Base-by-base conservation (phyloP, 805 yeast species). In the Suhomyces sp. region DNA sequence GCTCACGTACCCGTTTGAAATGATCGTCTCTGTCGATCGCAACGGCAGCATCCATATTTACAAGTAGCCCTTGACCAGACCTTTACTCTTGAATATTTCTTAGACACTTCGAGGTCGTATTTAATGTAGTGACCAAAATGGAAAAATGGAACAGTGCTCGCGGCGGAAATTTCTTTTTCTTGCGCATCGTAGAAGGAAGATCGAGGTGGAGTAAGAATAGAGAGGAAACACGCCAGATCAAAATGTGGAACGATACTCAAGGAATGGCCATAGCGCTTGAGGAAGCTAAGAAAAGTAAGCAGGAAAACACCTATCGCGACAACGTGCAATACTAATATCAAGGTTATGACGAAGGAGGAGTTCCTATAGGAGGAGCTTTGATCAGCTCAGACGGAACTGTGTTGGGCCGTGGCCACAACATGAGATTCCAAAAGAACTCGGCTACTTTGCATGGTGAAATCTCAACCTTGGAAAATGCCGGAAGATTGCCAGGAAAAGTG, bases 391-490 rank as follows among this genome's bases (percentile, higher is more conserved):
- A 87, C 53, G 97, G 97, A 17, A 80, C 82, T 3, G 80, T 93
- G 10, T 75, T 92, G 10, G 97, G 97, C 24, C 76, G 84, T 46
- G 98, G 99, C 12, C 98, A 90, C 69, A 93, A 93, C 69, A 78
- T 83, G 84, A 80, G 99, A 61, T 79, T 93, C 55, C 98, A 93
- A 69, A 87, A 89, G 66, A 75, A 78, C 17, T 86, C 96, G 10
- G 83, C 97, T 15, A 89, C 86, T 15, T 75, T 93, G 53, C 99
- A 93, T 62, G 99, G 97, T 19, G 99, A 93, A 66, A 94, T 89
- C 60, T 80, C 92, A 9, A 84, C 96, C 7, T 76, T 94, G 53
- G 97, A 91, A 63, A 85, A 88, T 56, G 96, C 97, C 19, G 98
- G 98, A 6, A 81, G 98, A 62, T 75, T 94, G 52, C 84, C 85